These are phyloP conservation scores for Xylaria cubensis DNA, from an alignment of 495 filamentous ascomycete species.

Conservation along the genomic window DNA sequence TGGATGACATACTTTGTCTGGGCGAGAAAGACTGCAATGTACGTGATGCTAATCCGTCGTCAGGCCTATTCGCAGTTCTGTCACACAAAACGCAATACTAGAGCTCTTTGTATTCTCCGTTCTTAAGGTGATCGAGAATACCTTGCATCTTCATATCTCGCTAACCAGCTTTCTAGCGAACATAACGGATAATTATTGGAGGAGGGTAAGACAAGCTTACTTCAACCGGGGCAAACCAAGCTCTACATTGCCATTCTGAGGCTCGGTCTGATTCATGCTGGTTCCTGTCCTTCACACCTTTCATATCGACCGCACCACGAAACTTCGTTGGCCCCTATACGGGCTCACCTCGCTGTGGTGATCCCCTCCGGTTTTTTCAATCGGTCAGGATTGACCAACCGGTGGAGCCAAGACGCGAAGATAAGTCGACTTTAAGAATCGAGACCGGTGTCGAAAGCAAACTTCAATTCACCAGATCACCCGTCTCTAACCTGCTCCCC, in stretches of 20 bases:
- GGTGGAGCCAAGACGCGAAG: slow-evolving; percentile 13
- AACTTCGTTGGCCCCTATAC: slow-evolving; percentile 15
- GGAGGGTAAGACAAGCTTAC: slow-evolving; percentile 27
- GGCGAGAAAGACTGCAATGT: slow-evolving; percentile 24
- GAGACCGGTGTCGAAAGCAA: slow-evolving; percentile 20
- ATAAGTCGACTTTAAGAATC: slow-evolving; percentile 16
- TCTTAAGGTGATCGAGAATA: slow-evolving; percentile 5
- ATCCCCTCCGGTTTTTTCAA: background rate
- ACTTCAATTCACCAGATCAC: slow-evolving; percentile 8
- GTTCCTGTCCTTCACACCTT: slow-evolving; percentile 25
- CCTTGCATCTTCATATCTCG: slow-evolving; percentile 22
- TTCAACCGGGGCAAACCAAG: slow-evolving; percentile 14
- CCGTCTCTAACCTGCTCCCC: background rate
- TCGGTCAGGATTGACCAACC: slow-evolving; percentile 5
- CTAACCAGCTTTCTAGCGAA: slow-evolving; percentile 14
- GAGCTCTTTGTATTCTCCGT: slow-evolving; percentile 5
- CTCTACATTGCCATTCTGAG: slow-evolving; percentile 9
- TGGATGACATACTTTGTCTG: slow-evolving; percentile 20
- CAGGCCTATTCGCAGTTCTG: slow-evolving; percentile 2
- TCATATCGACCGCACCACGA: slow-evolving; percentile 9
- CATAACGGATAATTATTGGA: background rate
- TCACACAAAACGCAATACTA: slow-evolving; percentile 24
- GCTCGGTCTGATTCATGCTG: slow-evolving; percentile 10
- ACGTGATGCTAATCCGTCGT: slow-evolving; percentile 8
- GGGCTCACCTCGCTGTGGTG: slow-evolving; percentile 24